Evolutionary conservation across 2,329 filamentous ascomycete genomes (phyloP).

Genomic region (Tympanopsis confertula): DNA sequence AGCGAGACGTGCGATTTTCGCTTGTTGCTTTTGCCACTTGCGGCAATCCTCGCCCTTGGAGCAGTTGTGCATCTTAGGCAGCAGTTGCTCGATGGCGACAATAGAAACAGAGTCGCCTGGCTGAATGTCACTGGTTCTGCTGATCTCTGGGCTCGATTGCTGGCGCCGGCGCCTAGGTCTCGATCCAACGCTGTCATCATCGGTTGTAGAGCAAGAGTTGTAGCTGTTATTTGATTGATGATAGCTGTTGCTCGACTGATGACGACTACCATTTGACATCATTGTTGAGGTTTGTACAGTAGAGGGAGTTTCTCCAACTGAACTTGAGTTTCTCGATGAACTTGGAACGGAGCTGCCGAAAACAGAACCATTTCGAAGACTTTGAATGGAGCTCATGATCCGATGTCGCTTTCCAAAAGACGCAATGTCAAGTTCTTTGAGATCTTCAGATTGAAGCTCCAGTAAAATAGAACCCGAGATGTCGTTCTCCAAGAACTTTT

Average conservation of each 20-base stretch:
- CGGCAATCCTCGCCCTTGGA: not conserved
- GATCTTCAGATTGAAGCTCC: slow-evolving; percentile 45
- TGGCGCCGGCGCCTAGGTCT: not conserved
- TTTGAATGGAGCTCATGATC: slow-evolving; percentile 45
- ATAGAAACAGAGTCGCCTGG: slow-evolving; percentile 1
- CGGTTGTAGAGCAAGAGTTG: not conserved
- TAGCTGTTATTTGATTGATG: too few relatives aligned
- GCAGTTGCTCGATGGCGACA: not conserved
- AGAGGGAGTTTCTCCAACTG: not conserved
- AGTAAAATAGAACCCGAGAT: slow-evolving; percentile 46
- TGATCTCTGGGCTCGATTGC: too few relatives aligned
- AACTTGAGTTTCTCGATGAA: too few relatives aligned
- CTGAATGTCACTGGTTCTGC: not conserved
- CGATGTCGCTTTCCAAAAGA: slow-evolving; percentile 53
- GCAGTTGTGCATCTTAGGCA: not conserved
- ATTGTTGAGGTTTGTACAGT: not conserved
- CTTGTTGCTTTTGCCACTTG: slow-evolving; percentile 1
- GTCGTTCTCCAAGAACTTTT: slow-evolving; percentile 48
- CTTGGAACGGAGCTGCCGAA: not conserved
- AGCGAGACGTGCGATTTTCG: not conserved
- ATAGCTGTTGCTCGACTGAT: too few relatives aligned
- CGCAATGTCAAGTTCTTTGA: slow-evolving; percentile 50
- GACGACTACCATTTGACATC: not conserved
- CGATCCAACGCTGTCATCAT: not conserved
- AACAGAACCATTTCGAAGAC: slow-evolving; percentile 24